Evolutionary conservation across 2,329 filamentous ascomycete genomes (phyloP), one percentile per base, ranked within the genome.

Genomic region (Chaetomium globosum): DNA sequence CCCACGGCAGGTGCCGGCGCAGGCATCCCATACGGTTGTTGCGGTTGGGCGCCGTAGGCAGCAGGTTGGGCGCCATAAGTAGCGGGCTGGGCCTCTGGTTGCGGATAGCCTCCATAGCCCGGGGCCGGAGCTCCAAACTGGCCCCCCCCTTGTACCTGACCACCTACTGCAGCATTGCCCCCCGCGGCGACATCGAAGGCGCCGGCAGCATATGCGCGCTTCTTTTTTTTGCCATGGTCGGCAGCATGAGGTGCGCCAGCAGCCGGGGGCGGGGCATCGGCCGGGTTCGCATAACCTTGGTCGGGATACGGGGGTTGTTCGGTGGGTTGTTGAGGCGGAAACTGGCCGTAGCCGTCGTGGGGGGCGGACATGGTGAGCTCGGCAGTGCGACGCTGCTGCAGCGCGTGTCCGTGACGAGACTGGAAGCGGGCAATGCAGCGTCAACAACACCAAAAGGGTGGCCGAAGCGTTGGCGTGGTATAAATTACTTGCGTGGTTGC

Each of bases 181-280:
- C 94, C 95, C 59, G 86, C 85, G 59, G 91, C 92, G 73, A 98
- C 95, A 66, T 96, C 94, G 78, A 96, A 99, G 54, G 94, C 94
- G 78, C 96, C 91, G 64, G 92, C 92, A 62, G 95, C 95, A 81
- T 98, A 98, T 64, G 91, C 89, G 82, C 93, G 87, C 85, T 96
- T 97, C 87, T 97, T 97, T 82, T 93, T 93, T 77, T 85, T 88
- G 68, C 80, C 83, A 55, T 81, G 80, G 52, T 82, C 82, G 33
- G 78, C 73, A 28, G 48, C 63, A 52, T 70, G 74, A 64, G 73
- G 72, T 43, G 72, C 71, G 53, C 73, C 72, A 46, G 73, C 68
- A 12, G 74, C 69, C 48, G 72, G 74, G 4, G 75, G 77, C 10
- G 78, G 73, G 12, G 75, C 74, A 51, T 77, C 77, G 53, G 76